Evolutionary conservation across 202 grass and related monocot species (phyloP).

Genomic region (Setaria viridis): DNA sequence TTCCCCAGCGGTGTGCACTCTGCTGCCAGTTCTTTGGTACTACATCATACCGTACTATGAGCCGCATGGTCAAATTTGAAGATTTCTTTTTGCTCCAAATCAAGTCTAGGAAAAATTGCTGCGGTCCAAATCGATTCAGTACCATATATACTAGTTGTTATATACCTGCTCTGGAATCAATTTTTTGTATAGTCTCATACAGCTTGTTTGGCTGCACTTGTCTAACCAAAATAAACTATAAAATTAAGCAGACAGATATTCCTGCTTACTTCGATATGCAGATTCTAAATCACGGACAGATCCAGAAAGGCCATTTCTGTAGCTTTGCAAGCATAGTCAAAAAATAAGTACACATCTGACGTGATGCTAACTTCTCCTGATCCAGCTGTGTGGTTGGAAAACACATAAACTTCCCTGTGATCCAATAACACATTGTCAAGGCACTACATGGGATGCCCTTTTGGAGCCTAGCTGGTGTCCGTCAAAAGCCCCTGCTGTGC

Average conservation of each 20-base stretch:
- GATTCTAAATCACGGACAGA: conserved; percentile 3
- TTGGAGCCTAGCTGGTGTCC: conserved; percentile 50
- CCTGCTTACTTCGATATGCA: background rate
- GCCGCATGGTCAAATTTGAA: background rate
- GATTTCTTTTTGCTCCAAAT: background rate
- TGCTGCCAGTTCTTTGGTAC: background rate
- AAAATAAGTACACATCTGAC: background rate
- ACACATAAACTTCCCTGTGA: conserved; percentile 15
- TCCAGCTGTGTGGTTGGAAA: conserved; percentile 23
- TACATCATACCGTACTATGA: background rate
- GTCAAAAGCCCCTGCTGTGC: conserved; percentile 11
- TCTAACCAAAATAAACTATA: background rate
- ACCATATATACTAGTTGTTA: background rate
- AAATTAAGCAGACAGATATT: background rate
- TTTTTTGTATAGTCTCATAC: background rate
- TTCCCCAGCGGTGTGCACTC: background rate
- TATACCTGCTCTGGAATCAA: conserved; percentile 11
- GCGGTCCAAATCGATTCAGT: background rate
- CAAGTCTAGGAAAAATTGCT: background rate
- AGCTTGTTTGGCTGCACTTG: background rate
- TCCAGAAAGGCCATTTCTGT: background rate
- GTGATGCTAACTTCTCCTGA: background rate
- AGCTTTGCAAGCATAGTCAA: background rate
- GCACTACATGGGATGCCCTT: conserved; percentile 47
- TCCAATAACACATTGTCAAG: conserved; percentile 44